Conservation (phyloP, 2,329 filamentous ascomycete genomes). For the Aureobasidium sp. region DNA sequence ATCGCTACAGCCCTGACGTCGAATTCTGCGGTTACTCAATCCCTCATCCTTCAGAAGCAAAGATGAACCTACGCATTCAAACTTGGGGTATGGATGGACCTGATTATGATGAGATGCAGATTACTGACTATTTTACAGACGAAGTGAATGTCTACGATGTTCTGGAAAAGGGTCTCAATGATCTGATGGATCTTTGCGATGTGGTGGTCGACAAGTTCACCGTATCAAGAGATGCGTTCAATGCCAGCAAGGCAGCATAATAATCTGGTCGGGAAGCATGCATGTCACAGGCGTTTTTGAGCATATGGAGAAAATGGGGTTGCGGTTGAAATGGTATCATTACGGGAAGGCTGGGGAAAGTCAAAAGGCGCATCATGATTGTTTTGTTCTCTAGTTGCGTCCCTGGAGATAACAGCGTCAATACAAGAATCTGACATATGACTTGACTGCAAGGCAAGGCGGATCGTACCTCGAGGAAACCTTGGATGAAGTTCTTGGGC, state of each 20-base stretch:
- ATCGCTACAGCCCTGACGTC: slow-evolving; percentile 64
- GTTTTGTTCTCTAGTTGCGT: slow-evolving; percentile 25
- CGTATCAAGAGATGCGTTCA: slow-evolving; percentile 55
- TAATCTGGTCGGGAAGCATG: slow-evolving; percentile 11
- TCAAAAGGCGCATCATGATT: slow-evolving; percentile 9
- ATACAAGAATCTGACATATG: not conserved
- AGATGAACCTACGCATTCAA: slow-evolving; percentile 97
- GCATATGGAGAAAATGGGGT: slow-evolving; percentile 7
- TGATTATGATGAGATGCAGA: not conserved
- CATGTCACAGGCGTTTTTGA: slow-evolving; percentile 5
- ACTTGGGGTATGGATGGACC: slow-evolving; percentile 65
- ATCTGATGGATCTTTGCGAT: slow-evolving; percentile 87
- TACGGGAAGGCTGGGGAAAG: slow-evolving; percentile 12
- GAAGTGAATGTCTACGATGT: slow-evolving; percentile 74
- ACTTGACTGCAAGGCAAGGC: not conserved
- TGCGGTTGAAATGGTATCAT: slow-evolving; percentile 14
- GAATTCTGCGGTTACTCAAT: slow-evolving; percentile 99
- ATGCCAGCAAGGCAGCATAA: slow-evolving; percentile 27
- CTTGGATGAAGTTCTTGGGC: slow-evolving; percentile 84
- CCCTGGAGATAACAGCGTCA: slow-evolving; percentile 21
- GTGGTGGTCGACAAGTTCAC: slow-evolving; percentile 88
- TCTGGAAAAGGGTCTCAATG: slow-evolving; percentile 79
- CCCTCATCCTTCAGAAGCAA: slow-evolving; percentile 87
- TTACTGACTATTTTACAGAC: slow-evolving; percentile 41
- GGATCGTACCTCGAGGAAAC: slow-evolving; percentile 77